Evolutionary conservation across 306 rosid genomes (phyloP).

Genomic region (Rosa rugosa): DNA sequence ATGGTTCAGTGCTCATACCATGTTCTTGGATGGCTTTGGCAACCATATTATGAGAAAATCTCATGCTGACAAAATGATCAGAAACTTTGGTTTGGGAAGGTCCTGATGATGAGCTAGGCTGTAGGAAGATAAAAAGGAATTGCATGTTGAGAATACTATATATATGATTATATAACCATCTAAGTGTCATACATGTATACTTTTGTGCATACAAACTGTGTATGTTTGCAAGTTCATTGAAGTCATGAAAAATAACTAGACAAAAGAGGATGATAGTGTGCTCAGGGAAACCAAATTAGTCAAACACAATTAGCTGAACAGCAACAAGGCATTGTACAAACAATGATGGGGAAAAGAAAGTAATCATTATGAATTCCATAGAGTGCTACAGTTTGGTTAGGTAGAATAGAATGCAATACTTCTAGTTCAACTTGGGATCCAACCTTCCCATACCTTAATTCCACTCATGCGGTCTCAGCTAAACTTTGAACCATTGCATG

Average conservation of each 20-base stretch:
- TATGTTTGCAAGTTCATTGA: background rate
- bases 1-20: slow-evolving; percentile 49
- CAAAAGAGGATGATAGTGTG: background rate
- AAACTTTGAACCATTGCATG: no score
- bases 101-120: slow-evolving; percentile 70
- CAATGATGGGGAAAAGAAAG: background rate
- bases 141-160: slow-evolving; percentile 25
- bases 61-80: slow-evolving; percentile 68
- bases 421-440: no score
- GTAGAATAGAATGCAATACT: no score
- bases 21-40: slow-evolving; percentile 69
- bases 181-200: background rate
- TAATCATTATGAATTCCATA: background rate
- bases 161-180: background rate
- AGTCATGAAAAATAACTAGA: background rate
- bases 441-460: no score
- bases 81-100: slow-evolving; percentile 60
- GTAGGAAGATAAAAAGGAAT: slow-evolving; percentile 22
- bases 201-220: background rate
- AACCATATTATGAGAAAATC: slow-evolving; percentile 71
- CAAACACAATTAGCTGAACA: background rate
- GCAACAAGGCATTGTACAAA: background rate
- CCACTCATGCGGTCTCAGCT: no score
- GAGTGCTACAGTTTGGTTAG: no score
- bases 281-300: background rate